Evolutionary conservation across 2,329 filamentous ascomycete genomes (phyloP).

Genomic region (Colletotrichum paranaense): DNA sequence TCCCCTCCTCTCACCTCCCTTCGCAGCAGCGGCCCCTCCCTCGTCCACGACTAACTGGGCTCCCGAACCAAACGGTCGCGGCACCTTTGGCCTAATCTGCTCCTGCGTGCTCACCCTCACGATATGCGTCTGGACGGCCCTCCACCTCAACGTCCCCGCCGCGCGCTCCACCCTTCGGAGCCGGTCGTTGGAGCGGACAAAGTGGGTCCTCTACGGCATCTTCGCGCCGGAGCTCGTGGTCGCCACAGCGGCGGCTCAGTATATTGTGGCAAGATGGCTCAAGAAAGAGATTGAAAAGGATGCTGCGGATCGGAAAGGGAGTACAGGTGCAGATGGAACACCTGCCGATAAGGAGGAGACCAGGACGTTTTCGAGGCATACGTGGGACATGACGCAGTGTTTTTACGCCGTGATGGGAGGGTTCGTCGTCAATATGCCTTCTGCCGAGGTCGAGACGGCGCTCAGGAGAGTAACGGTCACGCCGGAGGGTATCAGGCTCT

Average conservation of each 20-base stretch:
- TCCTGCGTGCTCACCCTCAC: conserved; percentile 46
- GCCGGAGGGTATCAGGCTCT: conserved; percentile 20
- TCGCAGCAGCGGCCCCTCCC: not conserved
- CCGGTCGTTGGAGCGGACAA: conserved; percentile 33
- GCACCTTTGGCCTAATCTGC: conserved; percentile 44
- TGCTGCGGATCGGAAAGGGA: not conserved
- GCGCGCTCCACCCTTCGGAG: conserved; percentile 12
- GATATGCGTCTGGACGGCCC: conserved; percentile 47
- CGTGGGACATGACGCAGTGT: conserved; percentile 40
- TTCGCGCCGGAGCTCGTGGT: conserved; percentile 46
- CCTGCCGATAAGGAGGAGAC: not conserved
- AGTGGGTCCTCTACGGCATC: conserved; percentile 45
- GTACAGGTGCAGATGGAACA: too few species aligned
- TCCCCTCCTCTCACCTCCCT: not conserved
- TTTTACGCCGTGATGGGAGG: conserved; percentile 46
- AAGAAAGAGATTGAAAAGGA: conserved; percentile 28
- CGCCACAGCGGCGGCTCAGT: conserved; percentile 43
- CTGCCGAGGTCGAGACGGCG: not conserved
- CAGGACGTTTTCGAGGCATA: conserved; percentile 1
- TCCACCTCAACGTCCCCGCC: conserved; percentile 48
- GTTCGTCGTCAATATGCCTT: conserved; percentile 39
- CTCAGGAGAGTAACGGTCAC: conserved; percentile 19
- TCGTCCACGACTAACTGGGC: conserved; percentile 4
- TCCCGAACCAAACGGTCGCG: conserved; percentile 41
- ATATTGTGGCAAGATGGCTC: conserved; percentile 32